Percentiles rank a stretch among this genome's conserved stretches.
Evolutionary conservation across 2,329 filamentous ascomycete genomes (phyloP).

Genomic region (Ophiostoma australiae): DNA sequence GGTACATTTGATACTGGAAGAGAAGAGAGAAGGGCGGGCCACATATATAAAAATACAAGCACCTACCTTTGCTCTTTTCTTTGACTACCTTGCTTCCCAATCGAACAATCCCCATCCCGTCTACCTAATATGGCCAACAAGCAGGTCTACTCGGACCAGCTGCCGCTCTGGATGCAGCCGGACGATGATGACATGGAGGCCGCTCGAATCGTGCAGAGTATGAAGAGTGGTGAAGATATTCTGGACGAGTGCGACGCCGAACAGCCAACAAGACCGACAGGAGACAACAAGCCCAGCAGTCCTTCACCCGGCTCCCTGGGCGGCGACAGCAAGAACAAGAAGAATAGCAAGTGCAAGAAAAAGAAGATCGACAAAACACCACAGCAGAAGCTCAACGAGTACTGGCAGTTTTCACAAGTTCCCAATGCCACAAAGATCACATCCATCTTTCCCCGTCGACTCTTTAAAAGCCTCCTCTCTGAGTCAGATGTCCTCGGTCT

Average conservation of each 20-base stretch:
- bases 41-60: background rate
- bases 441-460: constrained; percentile 41
- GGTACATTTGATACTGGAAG: background rate
- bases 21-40: too few species aligned
- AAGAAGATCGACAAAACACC: constrained; percentile 28
- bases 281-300: background rate
- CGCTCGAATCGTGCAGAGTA: background rate
- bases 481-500: constrained; percentile 7
- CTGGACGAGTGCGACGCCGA: background rate
- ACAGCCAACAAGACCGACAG: background rate
- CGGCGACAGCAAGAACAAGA: background rate
- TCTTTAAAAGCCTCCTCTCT: constrained; percentile 37
- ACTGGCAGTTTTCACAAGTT: constrained; percentile 42
- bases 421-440: constrained; percentile 42
- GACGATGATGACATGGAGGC: constrained; percentile 4
- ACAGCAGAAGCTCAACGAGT: constrained; percentile 40
- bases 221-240: background rate
- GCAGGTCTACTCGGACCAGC: background rate
- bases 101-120: background rate
- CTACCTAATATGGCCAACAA: constrained; percentile 8
- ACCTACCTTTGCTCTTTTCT: background rate
- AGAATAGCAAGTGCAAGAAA: constrained; percentile 10
- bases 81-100: background rate
- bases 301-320: background rate
- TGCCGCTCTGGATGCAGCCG: constrained; percentile 14